Percentiles rank a stretch among this genome's conserved stretches.
Conservation (phyloP, 805 yeast genomes). For the Candida arabinofermentans region DNA sequence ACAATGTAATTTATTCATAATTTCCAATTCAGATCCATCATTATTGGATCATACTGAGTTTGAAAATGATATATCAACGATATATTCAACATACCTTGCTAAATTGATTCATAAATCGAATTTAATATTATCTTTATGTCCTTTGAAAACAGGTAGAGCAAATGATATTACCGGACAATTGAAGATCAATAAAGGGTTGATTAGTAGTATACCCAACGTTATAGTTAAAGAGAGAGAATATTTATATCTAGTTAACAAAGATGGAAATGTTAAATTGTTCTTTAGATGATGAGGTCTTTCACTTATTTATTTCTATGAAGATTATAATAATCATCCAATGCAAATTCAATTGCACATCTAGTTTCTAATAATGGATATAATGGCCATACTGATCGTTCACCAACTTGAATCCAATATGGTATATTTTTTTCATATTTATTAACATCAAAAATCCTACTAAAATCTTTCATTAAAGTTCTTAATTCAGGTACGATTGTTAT, state of each 20-base stretch:
- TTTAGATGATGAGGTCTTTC: conserved; percentile 31
- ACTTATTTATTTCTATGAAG: conserved; percentile 20
- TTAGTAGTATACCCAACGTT: conserved; percentile 13
- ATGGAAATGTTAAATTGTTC: conserved; percentile 42
- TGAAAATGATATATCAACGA: conserved; percentile 23
- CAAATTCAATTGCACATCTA: conserved; percentile 85
- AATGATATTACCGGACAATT: conserved; percentile 76
- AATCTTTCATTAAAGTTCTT: conserved; percentile 61
- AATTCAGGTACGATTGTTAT: conserved; percentile 88
- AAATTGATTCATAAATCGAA: conserved; percentile 48
- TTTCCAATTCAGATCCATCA: conserved; percentile 18
- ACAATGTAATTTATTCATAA: conserved; percentile 21
- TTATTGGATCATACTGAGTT: conserved; percentile 18
- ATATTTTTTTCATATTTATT: conserved; percentile 67
- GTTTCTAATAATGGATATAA: conserved; percentile 79
- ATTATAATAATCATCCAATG: conserved; percentile 70
- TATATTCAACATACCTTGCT: conserved; percentile 43
- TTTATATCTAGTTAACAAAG: conserved; percentile 55
- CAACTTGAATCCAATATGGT: conserved; percentile 85
- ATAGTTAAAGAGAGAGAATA: conserved; percentile 57
- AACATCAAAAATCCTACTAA: conserved; percentile 75
- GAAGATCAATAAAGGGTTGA: conserved; percentile 54
- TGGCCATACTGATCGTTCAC: conserved; percentile 94
- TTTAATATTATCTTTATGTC: conserved; percentile 53
- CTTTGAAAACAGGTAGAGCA: conserved; percentile 77